Evolutionary conservation across 169 alveolate genomes (phyloP).

Genomic region (Plasmodium coatneyi): DNA sequence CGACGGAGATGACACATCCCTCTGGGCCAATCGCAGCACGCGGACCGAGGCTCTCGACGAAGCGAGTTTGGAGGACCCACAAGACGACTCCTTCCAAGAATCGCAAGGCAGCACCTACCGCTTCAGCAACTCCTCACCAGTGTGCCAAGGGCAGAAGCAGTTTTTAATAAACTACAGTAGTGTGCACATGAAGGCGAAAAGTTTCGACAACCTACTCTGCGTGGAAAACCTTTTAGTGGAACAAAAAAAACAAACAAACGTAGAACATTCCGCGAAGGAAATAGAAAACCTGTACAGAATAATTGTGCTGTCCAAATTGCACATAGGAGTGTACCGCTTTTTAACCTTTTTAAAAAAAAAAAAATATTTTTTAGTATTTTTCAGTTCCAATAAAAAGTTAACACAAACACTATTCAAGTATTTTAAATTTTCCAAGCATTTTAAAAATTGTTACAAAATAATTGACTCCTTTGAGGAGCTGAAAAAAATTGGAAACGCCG

Average conservation of each 20-base stretch:
- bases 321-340: slow-evolving; percentile 59
- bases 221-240: not conserved
- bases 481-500: not conserved
- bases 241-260: slow-evolving; percentile 10
- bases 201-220: not conserved
- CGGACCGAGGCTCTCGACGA: not conserved
- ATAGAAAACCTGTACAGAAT: slow-evolving; percentile 49
- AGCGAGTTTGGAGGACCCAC: not conserved
- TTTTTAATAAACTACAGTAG: slow-evolving; percentile 56
- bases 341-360: slow-evolving; percentile 44
- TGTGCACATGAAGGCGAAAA: not conserved
- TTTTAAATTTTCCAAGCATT: slow-evolving; percentile 33
- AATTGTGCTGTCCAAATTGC: slow-evolving; percentile 59
- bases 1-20: not conserved
- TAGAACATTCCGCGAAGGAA: not conserved
- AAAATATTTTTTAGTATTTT: slow-evolving; percentile 54
- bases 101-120: slow-evolving; percentile 20
- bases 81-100: slow-evolving; percentile 1
- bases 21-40: not conserved
- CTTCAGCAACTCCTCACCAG: slow-evolving; percentile 3
- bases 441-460: slow-evolving; percentile 13
- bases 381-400: slow-evolving; percentile 61
- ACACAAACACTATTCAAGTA: slow-evolving; percentile 36
- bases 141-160: not conserved
- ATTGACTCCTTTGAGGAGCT: slow-evolving; percentile 37